Conservation (phyloP, 352 stramenopile genomes). For the Phytophthora brassicae region DNA sequence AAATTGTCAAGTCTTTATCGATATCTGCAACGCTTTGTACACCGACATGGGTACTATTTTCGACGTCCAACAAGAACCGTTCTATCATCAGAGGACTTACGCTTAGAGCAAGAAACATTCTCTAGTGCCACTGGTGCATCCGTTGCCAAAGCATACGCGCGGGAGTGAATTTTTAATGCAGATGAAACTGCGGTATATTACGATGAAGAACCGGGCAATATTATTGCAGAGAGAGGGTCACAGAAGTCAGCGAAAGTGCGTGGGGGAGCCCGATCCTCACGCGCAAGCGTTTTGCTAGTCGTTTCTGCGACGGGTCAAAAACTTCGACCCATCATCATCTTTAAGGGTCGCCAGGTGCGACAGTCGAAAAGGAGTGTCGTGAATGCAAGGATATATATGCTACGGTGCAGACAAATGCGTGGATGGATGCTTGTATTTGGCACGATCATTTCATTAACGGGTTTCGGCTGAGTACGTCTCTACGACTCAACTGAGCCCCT, state of each 20-base stretch:
- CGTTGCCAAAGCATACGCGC: background rate
- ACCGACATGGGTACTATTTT: conserved; percentile 22
- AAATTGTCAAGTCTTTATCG: conserved; percentile 16
- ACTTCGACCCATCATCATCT: conserved; percentile 20
- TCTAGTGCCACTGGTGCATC: background rate
- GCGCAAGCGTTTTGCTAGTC: conserved; percentile 20
- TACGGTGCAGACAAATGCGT: conserved; percentile 29
- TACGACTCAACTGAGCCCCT: background rate
- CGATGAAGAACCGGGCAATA: conserved; percentile 10
- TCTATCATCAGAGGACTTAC: conserved; percentile 12
- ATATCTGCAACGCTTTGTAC: conserved; percentile 11
- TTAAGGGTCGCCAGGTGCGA: conserved; percentile 18
- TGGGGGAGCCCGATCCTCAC: background rate
- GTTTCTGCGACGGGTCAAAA: conserved; percentile 19
- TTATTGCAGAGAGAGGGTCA: conserved; percentile 14
- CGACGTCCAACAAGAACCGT: conserved; percentile 15
- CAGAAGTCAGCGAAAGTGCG: conserved; percentile 7
- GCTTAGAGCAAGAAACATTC: conserved; percentile 14
- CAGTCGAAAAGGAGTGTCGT: conserved; percentile 14
- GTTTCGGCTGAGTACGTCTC: conserved; percentile 12
- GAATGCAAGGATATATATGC: conserved; percentile 7
- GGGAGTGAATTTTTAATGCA: conserved; percentile 16
- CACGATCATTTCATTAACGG: conserved; percentile 8
- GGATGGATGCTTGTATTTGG: conserved; percentile 29
- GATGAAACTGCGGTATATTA: conserved; percentile 28